A percentile compares a stretch with the other conserved stretches of the same genome.
These are phyloP conservation scores for Candida ovalis DNA, from an alignment of 805 yeast genomes.

Conservation along the genomic window DNA sequence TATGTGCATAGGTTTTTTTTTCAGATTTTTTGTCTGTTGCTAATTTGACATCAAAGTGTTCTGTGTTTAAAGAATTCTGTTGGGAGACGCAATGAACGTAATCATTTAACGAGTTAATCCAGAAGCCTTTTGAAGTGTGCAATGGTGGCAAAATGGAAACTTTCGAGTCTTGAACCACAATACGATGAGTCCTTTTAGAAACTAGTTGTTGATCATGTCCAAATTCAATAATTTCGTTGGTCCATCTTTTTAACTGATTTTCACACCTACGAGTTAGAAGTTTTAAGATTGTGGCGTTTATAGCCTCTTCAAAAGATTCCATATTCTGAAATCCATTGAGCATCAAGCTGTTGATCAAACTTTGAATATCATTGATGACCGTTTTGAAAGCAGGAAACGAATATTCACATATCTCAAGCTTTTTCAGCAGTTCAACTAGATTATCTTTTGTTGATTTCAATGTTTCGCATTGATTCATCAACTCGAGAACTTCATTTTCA, in stretches of 20 bases:
- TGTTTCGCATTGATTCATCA: slow-evolving; percentile 30
- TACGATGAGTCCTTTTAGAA: slow-evolving; percentile 35
- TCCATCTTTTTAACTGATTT: slow-evolving; percentile 11
- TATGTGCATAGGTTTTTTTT: background rate
- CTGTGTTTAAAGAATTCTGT: slow-evolving; percentile 26
- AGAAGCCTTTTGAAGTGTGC: slow-evolving; percentile 31
- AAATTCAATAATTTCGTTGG: slow-evolving; percentile 3
- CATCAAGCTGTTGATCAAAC: slow-evolving; percentile 31
- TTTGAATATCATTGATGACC: slow-evolving; percentile 32
- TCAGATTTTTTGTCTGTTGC: background rate
- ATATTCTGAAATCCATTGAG: slow-evolving; percentile 36
- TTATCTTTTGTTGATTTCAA: slow-evolving; percentile 28
- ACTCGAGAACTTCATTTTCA: slow-evolving; percentile 28
- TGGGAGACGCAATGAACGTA: slow-evolving; percentile 17
- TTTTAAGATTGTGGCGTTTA: slow-evolving; percentile 32
- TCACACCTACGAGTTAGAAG: slow-evolving; percentile 30
- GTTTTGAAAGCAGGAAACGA: slow-evolving; percentile 11
- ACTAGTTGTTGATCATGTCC: slow-evolving; percentile 32
- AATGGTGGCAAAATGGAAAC: slow-evolving; percentile 40
- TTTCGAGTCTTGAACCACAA: slow-evolving; percentile 35
- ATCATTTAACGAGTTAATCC: slow-evolving; percentile 26
- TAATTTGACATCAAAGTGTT: slow-evolving; percentile 20
- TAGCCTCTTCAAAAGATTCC: slow-evolving; percentile 24
- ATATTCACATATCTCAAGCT: slow-evolving; percentile 28
- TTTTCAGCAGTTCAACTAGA: slow-evolving; percentile 21